A percentile compares a stretch with the other conserved stretches of the same genome.
phyloP scores from a whole-genome alignment of 2,329 filamentous ascomycete species.

The Xylariales sp. region DNA sequence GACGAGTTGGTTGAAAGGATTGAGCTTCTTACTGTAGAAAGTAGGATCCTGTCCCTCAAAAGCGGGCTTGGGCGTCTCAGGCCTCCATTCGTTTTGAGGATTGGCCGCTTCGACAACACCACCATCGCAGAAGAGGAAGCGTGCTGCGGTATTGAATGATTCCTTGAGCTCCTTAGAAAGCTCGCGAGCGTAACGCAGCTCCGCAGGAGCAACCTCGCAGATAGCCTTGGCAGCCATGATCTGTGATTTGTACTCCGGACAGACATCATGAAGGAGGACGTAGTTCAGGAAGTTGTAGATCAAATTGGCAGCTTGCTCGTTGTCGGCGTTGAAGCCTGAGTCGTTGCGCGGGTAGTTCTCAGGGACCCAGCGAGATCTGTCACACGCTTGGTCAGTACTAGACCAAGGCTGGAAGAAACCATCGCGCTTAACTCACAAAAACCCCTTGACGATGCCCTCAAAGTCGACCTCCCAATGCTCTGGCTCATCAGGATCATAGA shows the following conservation, averaged over 20 bases:
- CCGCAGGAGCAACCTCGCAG: conserved; percentile 61
- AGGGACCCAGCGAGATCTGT: conserved; percentile 53
- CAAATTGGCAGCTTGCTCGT: conserved; percentile 60
- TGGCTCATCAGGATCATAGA: conserved; percentile 43
- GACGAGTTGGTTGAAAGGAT: conserved; percentile 30
- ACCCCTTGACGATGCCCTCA: conserved; percentile 69
- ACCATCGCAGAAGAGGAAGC: conserved; percentile 55
- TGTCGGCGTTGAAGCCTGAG: conserved; percentile 37
- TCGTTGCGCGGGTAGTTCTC: conserved; percentile 45
- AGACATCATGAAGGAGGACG: conserved; percentile 77
- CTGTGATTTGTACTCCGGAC: conserved; percentile 69
- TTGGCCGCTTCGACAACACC: conserved; percentile 20
- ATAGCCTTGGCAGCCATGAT: conserved; percentile 61
- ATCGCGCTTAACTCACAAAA: conserved; percentile 63
- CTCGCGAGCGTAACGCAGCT: conserved; percentile 57
- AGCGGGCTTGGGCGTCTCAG: conserved; percentile 9
- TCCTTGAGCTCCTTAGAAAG: conserved; percentile 61
- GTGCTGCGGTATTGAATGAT: conserved; percentile 73
- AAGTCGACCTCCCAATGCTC: conserved; percentile 79
- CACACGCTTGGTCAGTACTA: too few species aligned
- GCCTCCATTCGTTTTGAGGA: conserved; percentile 15
- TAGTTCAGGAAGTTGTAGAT: conserved; percentile 88
- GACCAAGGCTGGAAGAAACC: too few species aligned
- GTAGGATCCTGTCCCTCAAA: background rate
- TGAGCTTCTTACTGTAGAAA: conserved; percentile 32